Conservation (phyloP, 1,284 basidiomycete genomes). For the Filobasidium uniguttulatum region DNA sequence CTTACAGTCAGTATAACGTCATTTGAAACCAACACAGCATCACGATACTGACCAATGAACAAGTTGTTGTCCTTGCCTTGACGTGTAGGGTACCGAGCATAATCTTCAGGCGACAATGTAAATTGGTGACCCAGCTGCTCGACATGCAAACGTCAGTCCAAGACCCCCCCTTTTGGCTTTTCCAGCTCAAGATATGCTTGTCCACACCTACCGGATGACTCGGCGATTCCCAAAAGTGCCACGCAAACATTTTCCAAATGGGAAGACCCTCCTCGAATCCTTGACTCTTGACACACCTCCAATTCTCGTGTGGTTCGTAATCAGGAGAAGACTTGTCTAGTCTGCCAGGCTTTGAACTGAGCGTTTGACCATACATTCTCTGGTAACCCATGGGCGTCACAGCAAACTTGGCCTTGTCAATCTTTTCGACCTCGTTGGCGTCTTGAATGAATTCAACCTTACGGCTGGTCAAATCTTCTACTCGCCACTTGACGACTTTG, state of each 20-base stretch:
- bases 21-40: background rate
- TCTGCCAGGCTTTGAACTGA: background rate
- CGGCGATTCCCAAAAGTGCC: slow-evolving; percentile 20
- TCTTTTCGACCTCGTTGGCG: background rate
- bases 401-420: background rate
- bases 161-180: too few relatives aligned
- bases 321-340: background rate
- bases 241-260: slow-evolving; percentile 18
- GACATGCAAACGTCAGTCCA: background rate
- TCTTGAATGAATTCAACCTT: background rate
- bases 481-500: background rate
- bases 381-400: background rate
- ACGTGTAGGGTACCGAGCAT: slow-evolving; percentile 6
- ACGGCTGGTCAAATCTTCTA: background rate
- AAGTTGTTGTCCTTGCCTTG: slow-evolving; percentile 11
- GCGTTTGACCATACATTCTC: background rate
- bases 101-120: slow-evolving; percentile 21
- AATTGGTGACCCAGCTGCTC: slow-evolving; percentile 16
- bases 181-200: background rate
- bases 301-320: slow-evolving; percentile 6
- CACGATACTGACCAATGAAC: slow-evolving; percentile 2
- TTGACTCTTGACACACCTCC: slow-evolving; percentile 7
- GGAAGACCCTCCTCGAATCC: slow-evolving; percentile 21
- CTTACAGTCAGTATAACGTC: too few relatives aligned
- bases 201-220: slow-evolving; percentile 10